Percentiles rank a stretch among this genome's conserved stretches.
phyloP scores from a whole-genome alignment of 2,329 filamentous ascomycete genomes.

The Ascochyta koolunga region DNA sequence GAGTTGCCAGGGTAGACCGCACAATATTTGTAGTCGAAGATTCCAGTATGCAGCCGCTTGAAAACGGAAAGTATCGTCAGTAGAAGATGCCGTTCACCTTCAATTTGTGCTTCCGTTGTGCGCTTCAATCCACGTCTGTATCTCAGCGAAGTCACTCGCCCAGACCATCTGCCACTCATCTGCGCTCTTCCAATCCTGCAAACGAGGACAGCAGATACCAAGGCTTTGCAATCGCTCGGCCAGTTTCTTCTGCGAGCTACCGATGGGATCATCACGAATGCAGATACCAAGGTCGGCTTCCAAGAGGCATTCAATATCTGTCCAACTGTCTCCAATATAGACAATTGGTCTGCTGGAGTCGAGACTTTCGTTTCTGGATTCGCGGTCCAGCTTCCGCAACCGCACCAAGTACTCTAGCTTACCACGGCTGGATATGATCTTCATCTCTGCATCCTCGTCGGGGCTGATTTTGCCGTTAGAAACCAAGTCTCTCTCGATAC shows the following conservation, averaged over 20 bases:
- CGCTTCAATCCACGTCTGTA: slow-evolving; percentile 12
- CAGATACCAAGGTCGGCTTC: slow-evolving; percentile 56
- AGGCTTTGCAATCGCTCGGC: slow-evolving; percentile 43
- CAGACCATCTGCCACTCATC: slow-evolving; percentile 31
- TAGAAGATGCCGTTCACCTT: no score
- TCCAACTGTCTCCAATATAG: slow-evolving; percentile 57
- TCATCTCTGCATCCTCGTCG: slow-evolving; percentile 18
- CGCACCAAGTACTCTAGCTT: slow-evolving; percentile 44
- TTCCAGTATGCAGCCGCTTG: no score
- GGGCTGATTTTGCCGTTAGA: slow-evolving; percentile 29
- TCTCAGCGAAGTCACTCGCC: slow-evolving; percentile 36
- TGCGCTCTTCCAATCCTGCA: slow-evolving; percentile 20
- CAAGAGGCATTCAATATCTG: slow-evolving; percentile 55
- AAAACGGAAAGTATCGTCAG: no score
- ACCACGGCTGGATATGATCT: slow-evolving; percentile 48
- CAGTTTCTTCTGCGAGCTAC: slow-evolving; percentile 43
- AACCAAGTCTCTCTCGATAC: slow-evolving; percentile 9
- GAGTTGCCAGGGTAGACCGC: no score
- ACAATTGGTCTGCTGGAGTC: slow-evolving; percentile 31
- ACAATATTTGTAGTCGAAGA: no score
- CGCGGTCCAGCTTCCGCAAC: slow-evolving; percentile 2
- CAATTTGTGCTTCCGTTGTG: background rate
- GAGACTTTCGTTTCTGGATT: background rate
- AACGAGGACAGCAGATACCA: slow-evolving; percentile 29
- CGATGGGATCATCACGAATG: slow-evolving; percentile 48